Evolutionary conservation across 2,329 filamentous ascomycete species (phyloP).

Genomic region (Dryadomyces quercus-mongolicae): DNA sequence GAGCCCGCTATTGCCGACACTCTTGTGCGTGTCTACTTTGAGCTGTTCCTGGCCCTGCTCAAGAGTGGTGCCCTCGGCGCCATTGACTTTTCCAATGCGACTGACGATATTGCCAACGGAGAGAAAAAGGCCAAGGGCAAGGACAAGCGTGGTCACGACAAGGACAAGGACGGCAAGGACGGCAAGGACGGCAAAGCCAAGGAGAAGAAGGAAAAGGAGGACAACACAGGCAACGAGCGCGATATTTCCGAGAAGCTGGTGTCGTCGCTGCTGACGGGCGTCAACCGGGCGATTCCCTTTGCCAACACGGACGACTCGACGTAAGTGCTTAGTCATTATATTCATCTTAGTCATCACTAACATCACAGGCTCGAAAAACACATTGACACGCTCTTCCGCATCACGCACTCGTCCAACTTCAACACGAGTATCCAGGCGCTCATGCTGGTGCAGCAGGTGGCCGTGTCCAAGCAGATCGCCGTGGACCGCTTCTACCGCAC

Average conservation of each 20-base stretch:
- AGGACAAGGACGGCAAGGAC: conserved; percentile 12
- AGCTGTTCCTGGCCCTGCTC: conserved; percentile 70
- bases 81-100: conserved; percentile 26
- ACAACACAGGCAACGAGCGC: conserved; percentile 33
- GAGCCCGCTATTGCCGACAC: conserved; percentile 72
- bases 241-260: conserved; percentile 85
- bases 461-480: conserved; percentile 64
- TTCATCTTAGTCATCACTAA: conserved; percentile 2
- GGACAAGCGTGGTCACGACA: neutral
- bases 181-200: conserved; percentile 11
- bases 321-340: conserved; percentile 29
- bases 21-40: conserved; percentile 84
- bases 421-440: conserved; percentile 96
- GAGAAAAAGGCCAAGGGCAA: conserved; percentile 13
- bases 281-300: conserved; percentile 93
- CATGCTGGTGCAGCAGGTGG: conserved; percentile 87
- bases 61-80: conserved; percentile 42
- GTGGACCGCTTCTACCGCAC: conserved; percentile 91
- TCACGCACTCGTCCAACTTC: conserved; percentile 97
- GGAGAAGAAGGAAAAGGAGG: conserved; percentile 22
- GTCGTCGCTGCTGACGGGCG: conserved; percentile 80
- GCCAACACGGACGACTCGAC: conserved; percentile 66
- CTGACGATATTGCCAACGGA: conserved; percentile 19
- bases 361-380: conserved; percentile 62
- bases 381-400: conserved; percentile 85